These are phyloP conservation scores for Globisporangium viniferum DNA, from an alignment of 352 stramenopile genomes.

Conservation along the genomic window DNA sequence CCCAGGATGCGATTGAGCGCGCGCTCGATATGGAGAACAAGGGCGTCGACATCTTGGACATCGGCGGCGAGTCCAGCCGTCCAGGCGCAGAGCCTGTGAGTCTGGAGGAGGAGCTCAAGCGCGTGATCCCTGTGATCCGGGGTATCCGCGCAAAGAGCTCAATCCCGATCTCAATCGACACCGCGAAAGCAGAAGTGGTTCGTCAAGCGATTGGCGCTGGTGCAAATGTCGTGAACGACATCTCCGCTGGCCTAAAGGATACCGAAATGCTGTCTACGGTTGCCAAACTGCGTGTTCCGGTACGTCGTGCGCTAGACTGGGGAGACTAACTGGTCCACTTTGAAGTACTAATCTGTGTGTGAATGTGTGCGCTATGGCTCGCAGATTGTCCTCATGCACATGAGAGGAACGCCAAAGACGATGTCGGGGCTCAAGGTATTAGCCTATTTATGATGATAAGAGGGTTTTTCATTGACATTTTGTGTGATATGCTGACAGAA, in stretches of 20 bases:
- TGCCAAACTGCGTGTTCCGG: slow-evolving; percentile 78
- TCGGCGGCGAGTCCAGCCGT: slow-evolving; percentile 98
- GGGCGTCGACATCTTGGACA: slow-evolving; percentile 95
- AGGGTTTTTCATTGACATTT: neutral
- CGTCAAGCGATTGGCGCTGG: slow-evolving; percentile 88
- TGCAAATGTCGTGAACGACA: slow-evolving; percentile 97
- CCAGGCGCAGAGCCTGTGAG: slow-evolving; percentile 90
- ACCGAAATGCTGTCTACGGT: slow-evolving; percentile 89
- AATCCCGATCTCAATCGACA: slow-evolving; percentile 97
- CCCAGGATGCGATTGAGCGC: slow-evolving; percentile 67
- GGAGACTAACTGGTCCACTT: neutral
- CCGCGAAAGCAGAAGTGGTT: slow-evolving; percentile 91
- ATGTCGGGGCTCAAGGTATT: slow-evolving; percentile 88
- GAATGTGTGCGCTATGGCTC: slow-evolving; percentile 3
- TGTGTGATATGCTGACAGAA: neutral
- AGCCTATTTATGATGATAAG: no score
- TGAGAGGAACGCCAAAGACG: slow-evolving; percentile 94
- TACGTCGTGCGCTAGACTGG: slow-evolving; percentile 22
- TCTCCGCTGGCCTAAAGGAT: slow-evolving; percentile 94
- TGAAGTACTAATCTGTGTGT: neutral
- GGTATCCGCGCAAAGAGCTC: slow-evolving; percentile 70
- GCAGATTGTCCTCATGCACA: slow-evolving; percentile 97
- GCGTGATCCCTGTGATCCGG: slow-evolving; percentile 93
- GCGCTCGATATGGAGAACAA: slow-evolving; percentile 87
- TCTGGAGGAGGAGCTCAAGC: slow-evolving; percentile 88